phyloP scores from a whole-genome alignment of 306 rosid species.

The Benincasa hispida region DNA sequence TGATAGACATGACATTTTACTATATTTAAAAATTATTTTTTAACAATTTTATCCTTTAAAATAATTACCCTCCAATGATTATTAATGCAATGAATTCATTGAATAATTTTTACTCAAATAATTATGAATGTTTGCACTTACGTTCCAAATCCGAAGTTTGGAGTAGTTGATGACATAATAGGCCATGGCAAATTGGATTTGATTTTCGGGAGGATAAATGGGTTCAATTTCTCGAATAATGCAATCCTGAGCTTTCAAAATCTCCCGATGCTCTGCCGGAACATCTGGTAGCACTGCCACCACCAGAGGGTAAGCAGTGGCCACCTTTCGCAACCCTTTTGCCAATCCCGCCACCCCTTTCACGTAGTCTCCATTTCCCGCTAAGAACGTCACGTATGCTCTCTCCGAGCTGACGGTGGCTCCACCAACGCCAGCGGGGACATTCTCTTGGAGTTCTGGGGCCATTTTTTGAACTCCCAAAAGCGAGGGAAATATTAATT shows the following conservation, averaged over 20 bases:
- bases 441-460: background rate
- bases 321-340: conserved; percentile 41
- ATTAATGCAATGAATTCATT: background rate
- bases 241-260: conserved; percentile 39
- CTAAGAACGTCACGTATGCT: conserved; percentile 49
- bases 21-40: too few relatives aligned
- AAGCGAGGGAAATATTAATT: background rate
- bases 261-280: conserved; percentile 43
- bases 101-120: too few relatives aligned
- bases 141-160: conserved; percentile 62
- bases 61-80: too few relatives aligned
- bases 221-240: conserved; percentile 45
- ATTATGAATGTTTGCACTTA: conserved; percentile 4
- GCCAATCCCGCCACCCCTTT: conserved; percentile 58
- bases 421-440: background rate
- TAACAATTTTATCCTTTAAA: too few relatives aligned
- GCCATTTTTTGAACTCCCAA: background rate
- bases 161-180: conserved; percentile 64
- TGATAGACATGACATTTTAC: too few relatives aligned
- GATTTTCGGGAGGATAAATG: conserved; percentile 39
- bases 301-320: conserved; percentile 39
- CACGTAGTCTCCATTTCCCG: conserved; percentile 47
- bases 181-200: conserved; percentile 49
- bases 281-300: conserved; percentile 57
- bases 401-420: background rate